Conservation (phyloP, 495 filamentous ascomycete genomes). For the Astrothelium subdiscretum region DNA sequence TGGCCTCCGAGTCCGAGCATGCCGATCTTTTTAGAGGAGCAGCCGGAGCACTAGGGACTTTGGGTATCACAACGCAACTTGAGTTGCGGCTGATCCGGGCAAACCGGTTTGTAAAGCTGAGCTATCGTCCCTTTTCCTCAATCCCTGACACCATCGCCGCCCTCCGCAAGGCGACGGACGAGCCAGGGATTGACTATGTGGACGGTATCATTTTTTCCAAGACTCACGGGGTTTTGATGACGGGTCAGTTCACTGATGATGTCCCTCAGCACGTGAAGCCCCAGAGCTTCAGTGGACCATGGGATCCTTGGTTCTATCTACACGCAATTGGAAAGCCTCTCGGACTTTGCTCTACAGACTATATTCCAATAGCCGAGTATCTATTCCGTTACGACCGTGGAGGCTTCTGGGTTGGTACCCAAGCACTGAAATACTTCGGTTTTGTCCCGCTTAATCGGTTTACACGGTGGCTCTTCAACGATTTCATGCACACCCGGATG, state of each 20-base stretch:
- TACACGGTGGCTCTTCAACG: conserved; percentile 42
- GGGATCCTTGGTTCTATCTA: conserved; percentile 50
- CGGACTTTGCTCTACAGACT: conserved; percentile 25
- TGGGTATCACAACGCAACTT: conserved; percentile 43
- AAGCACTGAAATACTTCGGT: conserved; percentile 42
- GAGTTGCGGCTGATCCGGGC: conserved; percentile 40
- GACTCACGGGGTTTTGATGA: conserved; percentile 36
- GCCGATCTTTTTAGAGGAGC: conserved; percentile 43
- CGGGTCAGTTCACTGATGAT: conserved; percentile 33
- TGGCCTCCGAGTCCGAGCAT: conserved; percentile 26
- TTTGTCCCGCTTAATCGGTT: conserved; percentile 41
- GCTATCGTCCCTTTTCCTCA: conserved; percentile 33
- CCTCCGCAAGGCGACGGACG: conserved; percentile 22
- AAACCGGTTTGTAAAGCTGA: conserved; percentile 37
- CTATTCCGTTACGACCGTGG: conserved; percentile 55
- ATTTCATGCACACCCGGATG: conserved; percentile 43
- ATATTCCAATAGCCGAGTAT: conserved; percentile 46
- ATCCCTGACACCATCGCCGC: conserved; percentile 32
- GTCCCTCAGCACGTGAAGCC: conserved; percentile 7
- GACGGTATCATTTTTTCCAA: conserved; percentile 42
- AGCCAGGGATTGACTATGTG: conserved; percentile 36
- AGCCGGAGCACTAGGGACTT: conserved; percentile 39
- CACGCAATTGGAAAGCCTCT: conserved; percentile 28
- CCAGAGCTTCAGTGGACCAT: conserved; percentile 35
- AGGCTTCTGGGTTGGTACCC: conserved; percentile 44